Base-by-base conservation (phyloP, 768 basidiomycete genomes). In the Gloeophyllum trabeum region DNA sequence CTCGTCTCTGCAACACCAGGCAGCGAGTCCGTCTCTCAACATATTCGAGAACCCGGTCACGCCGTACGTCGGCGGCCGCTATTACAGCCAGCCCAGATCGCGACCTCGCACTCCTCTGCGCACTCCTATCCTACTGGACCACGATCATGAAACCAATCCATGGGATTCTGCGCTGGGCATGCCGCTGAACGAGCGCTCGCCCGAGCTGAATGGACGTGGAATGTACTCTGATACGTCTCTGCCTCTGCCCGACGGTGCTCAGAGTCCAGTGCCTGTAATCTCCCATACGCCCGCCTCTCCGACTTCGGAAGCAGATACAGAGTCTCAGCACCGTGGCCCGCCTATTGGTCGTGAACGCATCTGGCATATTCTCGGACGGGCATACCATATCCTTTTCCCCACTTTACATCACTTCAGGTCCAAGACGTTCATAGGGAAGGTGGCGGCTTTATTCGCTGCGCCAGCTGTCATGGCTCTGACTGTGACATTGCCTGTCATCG, bases 381-480 rank as follows among this genome's bases (percentile, higher is more conserved):
- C 71, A 0, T 69, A 64, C 42, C 72, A 84, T 48, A 76, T 78
- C 4, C 65, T 98, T 4, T 94, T 94, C 61, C 93, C 94, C 0
- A 86, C 91, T 0, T 62, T 98, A 1, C 79, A 81, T 43, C 67
- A 75, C 39, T 86, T 96, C 58, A 45, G 62, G 21, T 65, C 70
- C 19, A 91, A 94, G 60, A 79, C 80, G 14, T 49, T 79, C 39
- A 50, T 82, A 7, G 83, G 81, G 1, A 78, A 77, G 61, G 62
- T 87, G 23, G 83, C 85, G 0, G 75, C 81, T 0, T 49, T 94
- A 20, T 71, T 96, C 43, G 89, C 91, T 3, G 78, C 83, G 0
- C 94, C 94, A 2, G 89, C 91, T 2, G 79, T 99, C 2, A 64
- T 96, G 58, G 66, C 70, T 3, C 63, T 99, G 39, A 97, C 93